These are phyloP conservation scores for Wickerhamia fluorescens DNA, from an alignment of 805 yeast species.

Conservation along the genomic window DNA sequence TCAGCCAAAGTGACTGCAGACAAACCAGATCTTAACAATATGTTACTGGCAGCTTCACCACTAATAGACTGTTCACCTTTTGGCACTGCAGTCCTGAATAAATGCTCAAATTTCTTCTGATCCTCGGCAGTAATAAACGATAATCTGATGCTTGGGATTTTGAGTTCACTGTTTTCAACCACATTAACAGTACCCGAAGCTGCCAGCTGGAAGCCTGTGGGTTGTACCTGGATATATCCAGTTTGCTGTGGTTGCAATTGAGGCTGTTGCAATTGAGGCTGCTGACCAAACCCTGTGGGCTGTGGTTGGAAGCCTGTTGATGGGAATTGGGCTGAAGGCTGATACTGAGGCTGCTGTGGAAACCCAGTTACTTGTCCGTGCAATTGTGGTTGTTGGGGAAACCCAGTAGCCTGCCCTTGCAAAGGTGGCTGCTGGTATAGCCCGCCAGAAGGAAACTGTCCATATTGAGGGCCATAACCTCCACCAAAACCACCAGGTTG, in stretches of 20 bases:
- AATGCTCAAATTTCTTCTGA: conserved; percentile 78
- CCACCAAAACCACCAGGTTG: conserved; percentile 1
- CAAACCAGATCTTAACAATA: conserved; percentile 73
- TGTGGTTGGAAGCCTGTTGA: conserved; percentile 12
- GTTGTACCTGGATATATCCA: conserved; percentile 34
- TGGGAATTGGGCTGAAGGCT: conserved; percentile 17
- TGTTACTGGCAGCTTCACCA: conserved; percentile 71
- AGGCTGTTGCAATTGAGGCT: conserved; percentile 7
- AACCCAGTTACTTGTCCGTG: conserved; percentile 43
- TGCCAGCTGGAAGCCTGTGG: conserved; percentile 39
- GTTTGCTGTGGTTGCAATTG: conserved; percentile 26
- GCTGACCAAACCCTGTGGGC: conserved; percentile 12
- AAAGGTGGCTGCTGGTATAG: no score
- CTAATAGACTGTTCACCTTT: conserved; percentile 60
- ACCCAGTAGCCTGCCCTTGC: conserved; percentile 4
- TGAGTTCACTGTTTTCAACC: conserved; percentile 49
- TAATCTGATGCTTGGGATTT: conserved; percentile 69
- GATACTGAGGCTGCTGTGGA: conserved; percentile 25
- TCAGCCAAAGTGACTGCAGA: conserved; percentile 69
- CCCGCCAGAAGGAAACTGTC: conserved; percentile 4
- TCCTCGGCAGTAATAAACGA: conserved; percentile 81
- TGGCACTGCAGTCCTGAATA: conserved; percentile 74
- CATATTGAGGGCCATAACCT: conserved; percentile 3
- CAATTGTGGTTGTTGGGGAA: conserved; percentile 11
- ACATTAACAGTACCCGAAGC: conserved; percentile 24